Evolutionary conservation across 1,284 basidiomycete species (phyloP).

Genomic region (Chalciporus sp.): DNA sequence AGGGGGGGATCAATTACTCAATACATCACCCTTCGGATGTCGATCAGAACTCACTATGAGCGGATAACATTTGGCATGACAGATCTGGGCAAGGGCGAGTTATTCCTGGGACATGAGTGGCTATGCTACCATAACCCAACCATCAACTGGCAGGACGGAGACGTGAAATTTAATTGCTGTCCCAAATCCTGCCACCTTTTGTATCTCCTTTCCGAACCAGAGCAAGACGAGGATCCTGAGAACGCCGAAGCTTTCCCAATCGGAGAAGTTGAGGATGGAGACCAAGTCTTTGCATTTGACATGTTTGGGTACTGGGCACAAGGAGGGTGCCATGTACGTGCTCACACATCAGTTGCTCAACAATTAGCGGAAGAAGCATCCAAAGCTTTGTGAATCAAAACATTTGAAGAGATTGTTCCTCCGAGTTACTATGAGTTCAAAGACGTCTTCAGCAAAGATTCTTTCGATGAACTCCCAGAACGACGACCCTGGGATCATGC

Average conservation of each 20-base stretch:
- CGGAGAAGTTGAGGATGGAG: conserved; percentile 1
- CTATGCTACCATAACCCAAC: conserved; percentile 25
- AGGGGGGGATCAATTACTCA: conserved; percentile 14
- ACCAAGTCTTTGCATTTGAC: conserved; percentile 3
- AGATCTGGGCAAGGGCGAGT: neutral
- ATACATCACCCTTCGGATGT: neutral
- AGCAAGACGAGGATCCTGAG: neutral
- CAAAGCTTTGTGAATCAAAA: neutral
- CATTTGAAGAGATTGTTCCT: neutral
- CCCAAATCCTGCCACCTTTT: neutral
- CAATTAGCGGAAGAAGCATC: neutral
- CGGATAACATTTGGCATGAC: neutral
- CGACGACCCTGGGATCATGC: conserved; percentile 2
- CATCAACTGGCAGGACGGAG: conserved; percentile 21
- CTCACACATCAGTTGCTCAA: neutral
- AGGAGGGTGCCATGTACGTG: neutral
- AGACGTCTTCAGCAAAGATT: conserved; percentile 3
- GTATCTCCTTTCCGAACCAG: neutral
- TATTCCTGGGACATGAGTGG: conserved; percentile 23
- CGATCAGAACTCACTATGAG: neutral
- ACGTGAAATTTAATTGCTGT: conserved; percentile 2
- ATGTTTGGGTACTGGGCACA: neutral
- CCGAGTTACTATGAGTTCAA: neutral
- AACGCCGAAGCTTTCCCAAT: neutral
- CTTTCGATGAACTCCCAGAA: conserved; percentile 2